A percentile compares a stretch with the other conserved stretches of the same genome.
Evolutionary conservation across 371 early-diverging fungal species (phyloP).

Genomic region (Rhizopus sp.): DNA sequence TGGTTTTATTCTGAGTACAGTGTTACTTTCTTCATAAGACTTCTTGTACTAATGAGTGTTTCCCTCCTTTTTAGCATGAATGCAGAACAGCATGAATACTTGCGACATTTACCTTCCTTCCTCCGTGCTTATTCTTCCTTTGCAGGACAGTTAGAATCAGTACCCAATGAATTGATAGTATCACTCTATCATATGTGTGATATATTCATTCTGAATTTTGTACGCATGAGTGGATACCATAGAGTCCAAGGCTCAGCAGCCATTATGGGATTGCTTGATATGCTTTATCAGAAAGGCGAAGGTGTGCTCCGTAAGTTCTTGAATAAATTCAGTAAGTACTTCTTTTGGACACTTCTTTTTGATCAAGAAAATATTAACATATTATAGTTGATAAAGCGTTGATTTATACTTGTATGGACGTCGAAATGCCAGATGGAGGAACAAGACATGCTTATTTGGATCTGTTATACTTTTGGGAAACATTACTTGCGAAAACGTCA

Average conservation of each 20-base stretch:
- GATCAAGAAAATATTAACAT: neutral
- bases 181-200: slow-evolving; percentile 55
- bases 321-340: slow-evolving; percentile 48
- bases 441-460: slow-evolving; percentile 29
- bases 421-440: slow-evolving; percentile 9
- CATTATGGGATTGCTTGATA: slow-evolving; percentile 49
- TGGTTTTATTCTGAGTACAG: slow-evolving; percentile 63
- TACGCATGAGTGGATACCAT: slow-evolving; percentile 39
- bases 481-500: slow-evolving; percentile 15
- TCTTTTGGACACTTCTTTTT: neutral
- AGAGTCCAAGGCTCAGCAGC: slow-evolving; percentile 47
- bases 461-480: slow-evolving; percentile 42
- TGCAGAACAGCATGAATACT: slow-evolving; percentile 30
- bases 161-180: slow-evolving; percentile 48
- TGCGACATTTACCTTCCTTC: slow-evolving; percentile 62
- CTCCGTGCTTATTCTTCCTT: slow-evolving; percentile 66
- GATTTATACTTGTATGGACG: slow-evolving; percentile 53
- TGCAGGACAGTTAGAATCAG: slow-evolving; percentile 43
- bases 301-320: slow-evolving; percentile 49
- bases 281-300: slow-evolving; percentile 54
- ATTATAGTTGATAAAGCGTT: slow-evolving; percentile 60
- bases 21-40: neutral
- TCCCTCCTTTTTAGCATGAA: slow-evolving; percentile 30
- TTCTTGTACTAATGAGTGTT: neutral
- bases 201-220: slow-evolving; percentile 44